Evolutionary conservation across 441 rosid genomes (phyloP).

Genomic region (Mallotus japonicus): DNA sequence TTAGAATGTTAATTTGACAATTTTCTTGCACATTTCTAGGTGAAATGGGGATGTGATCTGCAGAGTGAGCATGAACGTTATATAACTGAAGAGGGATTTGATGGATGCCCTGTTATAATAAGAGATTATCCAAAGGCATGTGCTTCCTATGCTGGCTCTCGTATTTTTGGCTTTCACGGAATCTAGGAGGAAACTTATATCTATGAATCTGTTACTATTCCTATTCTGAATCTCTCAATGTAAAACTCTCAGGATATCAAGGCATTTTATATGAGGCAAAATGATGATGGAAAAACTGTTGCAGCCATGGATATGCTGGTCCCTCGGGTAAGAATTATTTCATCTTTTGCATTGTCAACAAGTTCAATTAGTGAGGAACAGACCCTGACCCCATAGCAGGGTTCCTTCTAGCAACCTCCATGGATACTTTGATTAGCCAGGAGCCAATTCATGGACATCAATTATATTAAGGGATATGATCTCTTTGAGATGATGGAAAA

Average conservation of each 20-base stretch:
- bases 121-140: constrained; percentile 91
- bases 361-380: not conserved
- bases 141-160: constrained; percentile 3
- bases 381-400: not conserved
- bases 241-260: constrained; percentile 66
- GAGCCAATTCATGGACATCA: not conserved
- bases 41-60: constrained; percentile 94
- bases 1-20: too few relatives aligned
- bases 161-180: constrained; percentile 10
- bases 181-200: not conserved
- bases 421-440: not conserved
- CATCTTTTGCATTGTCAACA: constrained; percentile 1
- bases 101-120: constrained; percentile 79
- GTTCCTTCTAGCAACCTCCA: too few relatives aligned
- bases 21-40: constrained; percentile 40
- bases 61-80: constrained; percentile 99
- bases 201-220: not conserved
- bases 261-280: constrained; percentile 97
- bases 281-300: constrained; percentile 93
- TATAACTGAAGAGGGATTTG: constrained; percentile 85
- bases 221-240: constrained; percentile 15
- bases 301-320: constrained; percentile 99
- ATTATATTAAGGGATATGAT: not conserved
- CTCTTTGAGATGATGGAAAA: not conserved
- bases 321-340: constrained; percentile 63